These are phyloP conservation scores for Metschnikowia sp. DNA, from an alignment of 805 yeast genomes.

Conservation along the genomic window DNA sequence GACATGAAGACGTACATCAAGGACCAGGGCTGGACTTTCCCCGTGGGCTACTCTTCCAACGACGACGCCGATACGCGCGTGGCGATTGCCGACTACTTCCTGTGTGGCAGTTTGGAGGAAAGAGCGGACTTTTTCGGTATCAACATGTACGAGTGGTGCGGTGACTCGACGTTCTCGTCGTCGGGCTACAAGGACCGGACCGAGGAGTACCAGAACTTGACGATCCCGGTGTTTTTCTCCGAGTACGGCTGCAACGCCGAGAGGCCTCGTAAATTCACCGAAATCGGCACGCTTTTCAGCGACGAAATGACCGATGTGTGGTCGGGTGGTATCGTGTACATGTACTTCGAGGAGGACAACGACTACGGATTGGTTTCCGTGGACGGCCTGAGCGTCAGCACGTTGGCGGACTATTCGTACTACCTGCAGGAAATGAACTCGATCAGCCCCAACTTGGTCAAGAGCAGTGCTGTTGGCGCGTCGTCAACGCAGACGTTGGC, in stretches of 20 bases:
- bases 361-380: conserved; percentile 75
- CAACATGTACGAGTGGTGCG: conserved; percentile 90
- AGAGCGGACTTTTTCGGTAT: conserved; percentile 79
- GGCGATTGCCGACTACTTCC: conserved; percentile 76
- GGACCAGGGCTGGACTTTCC: conserved; percentile 54
- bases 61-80: conserved; percentile 83
- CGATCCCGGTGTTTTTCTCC: conserved; percentile 81
- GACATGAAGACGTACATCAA: conserved; percentile 77
- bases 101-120: conserved; percentile 69
- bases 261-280: conserved; percentile 73
- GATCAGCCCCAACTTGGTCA: conserved; percentile 46
- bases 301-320: conserved; percentile 81
- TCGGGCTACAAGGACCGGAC: conserved; percentile 77
- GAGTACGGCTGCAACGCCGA: conserved; percentile 84
- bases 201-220: conserved; percentile 63
- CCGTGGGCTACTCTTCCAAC: conserved; percentile 91
- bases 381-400: conserved; percentile 46
- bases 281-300: conserved; percentile 64
- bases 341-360: conserved; percentile 84
- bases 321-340: conserved; percentile 93
- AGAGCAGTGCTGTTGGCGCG: conserved; percentile 17
- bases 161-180: conserved; percentile 49
- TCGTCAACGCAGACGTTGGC: conserved; percentile 37
- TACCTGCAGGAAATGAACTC: conserved; percentile 20
- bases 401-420: conserved; percentile 55